Conservation (phyloP, 768 basidiomycete species). For the Hebeloma cylindrosporum region DNA sequence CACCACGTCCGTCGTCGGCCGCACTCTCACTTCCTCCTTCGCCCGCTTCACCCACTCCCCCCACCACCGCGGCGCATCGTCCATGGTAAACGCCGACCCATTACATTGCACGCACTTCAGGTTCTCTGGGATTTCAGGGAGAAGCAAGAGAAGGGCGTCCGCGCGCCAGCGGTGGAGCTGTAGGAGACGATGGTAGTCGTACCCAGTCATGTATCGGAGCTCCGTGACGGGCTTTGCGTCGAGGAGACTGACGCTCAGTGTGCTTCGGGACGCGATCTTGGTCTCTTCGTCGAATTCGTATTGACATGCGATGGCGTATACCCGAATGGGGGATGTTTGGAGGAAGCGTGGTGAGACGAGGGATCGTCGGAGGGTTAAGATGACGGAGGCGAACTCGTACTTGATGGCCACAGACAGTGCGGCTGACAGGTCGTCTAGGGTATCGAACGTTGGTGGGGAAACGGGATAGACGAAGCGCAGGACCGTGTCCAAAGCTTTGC, state of each 20-base stretch:
- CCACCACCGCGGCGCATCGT: slow-evolving; percentile 70
- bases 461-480: slow-evolving; percentile 65
- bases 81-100: slow-evolving; percentile 41
- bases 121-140: slow-evolving; percentile 46
- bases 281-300: slow-evolving; percentile 66
- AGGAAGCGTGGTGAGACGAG: slow-evolving; percentile 54
- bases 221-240: slow-evolving; percentile 62
- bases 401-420: slow-evolving; percentile 58
- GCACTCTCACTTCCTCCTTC: slow-evolving; percentile 51
- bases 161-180: slow-evolving; percentile 57
- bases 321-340: slow-evolving; percentile 49
- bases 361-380: slow-evolving; percentile 46
- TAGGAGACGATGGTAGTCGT: slow-evolving; percentile 64
- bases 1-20: slow-evolving; percentile 59
- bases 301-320: slow-evolving; percentile 70
- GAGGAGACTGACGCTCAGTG: slow-evolving; percentile 52
- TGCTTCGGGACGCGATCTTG: slow-evolving; percentile 56
- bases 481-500: slow-evolving; percentile 44
- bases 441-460: slow-evolving; percentile 48
- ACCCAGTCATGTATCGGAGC: slow-evolving; percentile 58
- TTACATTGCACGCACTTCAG: slow-evolving; percentile 73
- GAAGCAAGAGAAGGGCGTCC: slow-evolving; percentile 44
- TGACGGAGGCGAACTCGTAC: slow-evolving; percentile 56
- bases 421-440: slow-evolving; percentile 53
- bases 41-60: slow-evolving; percentile 56